phyloP scores from a whole-genome alignment of 139 green algal species.

The Chlorella sp. region DNA sequence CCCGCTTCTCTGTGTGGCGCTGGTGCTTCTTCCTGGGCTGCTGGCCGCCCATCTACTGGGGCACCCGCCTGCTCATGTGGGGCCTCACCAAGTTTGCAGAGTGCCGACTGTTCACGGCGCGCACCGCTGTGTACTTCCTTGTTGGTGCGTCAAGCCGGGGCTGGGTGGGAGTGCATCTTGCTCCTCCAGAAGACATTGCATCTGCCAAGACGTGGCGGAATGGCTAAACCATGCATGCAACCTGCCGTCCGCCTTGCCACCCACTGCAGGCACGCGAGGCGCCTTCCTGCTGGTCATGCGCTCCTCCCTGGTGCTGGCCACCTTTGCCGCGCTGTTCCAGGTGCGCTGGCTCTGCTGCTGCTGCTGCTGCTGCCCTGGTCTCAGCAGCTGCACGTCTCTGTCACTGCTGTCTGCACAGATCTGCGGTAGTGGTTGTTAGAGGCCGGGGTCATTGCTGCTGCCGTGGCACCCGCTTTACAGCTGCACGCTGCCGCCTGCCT shows the following conservation, averaged over 20 bases:
- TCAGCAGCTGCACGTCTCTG: too few species aligned
- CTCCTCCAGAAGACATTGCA: too few species aligned
- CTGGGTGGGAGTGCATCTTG: neutral
- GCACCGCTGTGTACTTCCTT: slow-evolving; percentile 27
- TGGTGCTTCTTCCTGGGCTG: slow-evolving; percentile 38
- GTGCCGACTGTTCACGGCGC: slow-evolving; percentile 7
- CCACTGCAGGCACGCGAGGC: slow-evolving; percentile 8
- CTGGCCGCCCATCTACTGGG: slow-evolving; percentile 33
- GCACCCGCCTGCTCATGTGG: slow-evolving; percentile 2
- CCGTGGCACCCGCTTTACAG: too few species aligned
- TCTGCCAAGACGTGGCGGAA: too few species aligned
- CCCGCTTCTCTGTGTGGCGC: neutral
- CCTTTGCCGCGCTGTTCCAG: slow-evolving; percentile 30
- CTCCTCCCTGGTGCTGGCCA: slow-evolving; percentile 16
- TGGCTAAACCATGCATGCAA: too few species aligned
- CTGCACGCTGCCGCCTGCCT: too few species aligned
- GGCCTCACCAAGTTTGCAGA: slow-evolving; percentile 1
- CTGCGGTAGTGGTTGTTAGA: too few species aligned
- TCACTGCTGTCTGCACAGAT: too few species aligned
- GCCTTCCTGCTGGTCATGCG: slow-evolving; percentile 22
- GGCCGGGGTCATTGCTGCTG: too few species aligned
- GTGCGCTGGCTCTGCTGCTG: too few species aligned
- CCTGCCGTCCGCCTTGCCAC: too few species aligned
- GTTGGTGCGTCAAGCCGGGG: neutral
- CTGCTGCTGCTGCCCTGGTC: too few species aligned